These are phyloP conservation scores for Trichosanthes truncata DNA, from an alignment of 306 rosid genomes.

Conservation along the genomic window DNA sequence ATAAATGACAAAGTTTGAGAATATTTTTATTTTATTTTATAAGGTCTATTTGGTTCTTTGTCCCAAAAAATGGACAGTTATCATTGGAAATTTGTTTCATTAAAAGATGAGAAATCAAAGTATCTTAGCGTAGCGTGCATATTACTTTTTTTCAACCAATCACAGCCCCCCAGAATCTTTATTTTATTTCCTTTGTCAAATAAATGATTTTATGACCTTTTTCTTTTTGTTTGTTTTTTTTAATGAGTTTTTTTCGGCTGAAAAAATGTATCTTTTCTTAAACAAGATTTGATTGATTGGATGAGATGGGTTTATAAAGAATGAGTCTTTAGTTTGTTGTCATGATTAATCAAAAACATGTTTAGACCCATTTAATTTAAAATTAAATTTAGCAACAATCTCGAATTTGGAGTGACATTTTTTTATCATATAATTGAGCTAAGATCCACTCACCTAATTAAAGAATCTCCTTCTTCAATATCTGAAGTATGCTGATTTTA, in stretches of 20 bases:
- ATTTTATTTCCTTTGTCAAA: not conserved
- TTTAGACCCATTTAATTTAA: not conserved
- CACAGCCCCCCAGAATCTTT: not conserved
- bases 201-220: not conserved
- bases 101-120: not conserved
- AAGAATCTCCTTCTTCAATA: too few species aligned
- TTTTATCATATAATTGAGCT: too few species aligned
- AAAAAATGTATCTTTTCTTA: not conserved
- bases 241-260: not conserved
- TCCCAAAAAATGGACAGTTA: not conserved
- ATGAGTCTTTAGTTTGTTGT: not conserved
- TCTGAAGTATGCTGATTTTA: too few species aligned
- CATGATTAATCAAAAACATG: not conserved
- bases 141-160: not conserved
- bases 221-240: not conserved
- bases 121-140: not conserved
- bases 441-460: too few species aligned
- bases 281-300: not conserved
- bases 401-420: too few species aligned
- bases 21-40: not conserved
- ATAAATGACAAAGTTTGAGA: too few species aligned
- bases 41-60: not conserved
- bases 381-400: not conserved
- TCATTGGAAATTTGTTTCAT: not conserved
- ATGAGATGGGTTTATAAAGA: not conserved